phyloP scores from a whole-genome alignment of 352 stramenopile species.

The Phytophthora agathidicida region DNA sequence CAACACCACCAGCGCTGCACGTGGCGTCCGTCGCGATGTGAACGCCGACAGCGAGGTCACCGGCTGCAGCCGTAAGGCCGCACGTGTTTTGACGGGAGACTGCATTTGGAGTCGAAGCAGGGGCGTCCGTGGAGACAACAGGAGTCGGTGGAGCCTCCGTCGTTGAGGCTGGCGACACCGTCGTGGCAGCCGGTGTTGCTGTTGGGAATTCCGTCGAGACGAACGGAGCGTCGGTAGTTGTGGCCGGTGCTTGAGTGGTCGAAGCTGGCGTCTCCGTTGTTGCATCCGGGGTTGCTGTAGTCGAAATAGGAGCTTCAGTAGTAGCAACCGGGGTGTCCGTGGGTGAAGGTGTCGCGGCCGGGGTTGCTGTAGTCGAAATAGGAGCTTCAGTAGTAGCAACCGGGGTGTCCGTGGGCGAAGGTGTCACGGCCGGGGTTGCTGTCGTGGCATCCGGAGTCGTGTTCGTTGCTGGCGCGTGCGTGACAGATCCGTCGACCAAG shows the following conservation, averaged over 20 bases:
- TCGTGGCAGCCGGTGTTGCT: neutral
- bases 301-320: neutral
- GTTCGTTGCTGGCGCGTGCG: neutral
- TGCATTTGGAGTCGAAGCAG: neutral
- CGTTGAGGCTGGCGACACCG: neutral
- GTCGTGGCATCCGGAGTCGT: neutral
- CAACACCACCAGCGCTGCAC: constrained; percentile 35
- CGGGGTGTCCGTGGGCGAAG: neutral
- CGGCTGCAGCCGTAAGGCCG: constrained; percentile 10
- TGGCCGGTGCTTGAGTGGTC: neutral
- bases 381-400: neutral
- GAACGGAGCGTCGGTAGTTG: constrained; percentile 2
- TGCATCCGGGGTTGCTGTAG: neutral
- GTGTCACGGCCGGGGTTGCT: neutral
- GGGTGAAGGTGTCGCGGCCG: neutral
- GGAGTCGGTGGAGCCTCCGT: constrained; percentile 11
- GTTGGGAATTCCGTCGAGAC: neutral
- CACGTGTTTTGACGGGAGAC: constrained; percentile 2
- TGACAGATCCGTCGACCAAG: constrained; percentile 1
- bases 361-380: neutral
- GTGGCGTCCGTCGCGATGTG: constrained; percentile 31
- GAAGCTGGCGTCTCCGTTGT: neutral
- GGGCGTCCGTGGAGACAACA: constrained; percentile 3
- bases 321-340: neutral
- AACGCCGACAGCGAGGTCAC: constrained; percentile 37